Evolutionary conservation across 441 rosid genomes (phyloP).

Genomic region (Viola pubescens): DNA sequence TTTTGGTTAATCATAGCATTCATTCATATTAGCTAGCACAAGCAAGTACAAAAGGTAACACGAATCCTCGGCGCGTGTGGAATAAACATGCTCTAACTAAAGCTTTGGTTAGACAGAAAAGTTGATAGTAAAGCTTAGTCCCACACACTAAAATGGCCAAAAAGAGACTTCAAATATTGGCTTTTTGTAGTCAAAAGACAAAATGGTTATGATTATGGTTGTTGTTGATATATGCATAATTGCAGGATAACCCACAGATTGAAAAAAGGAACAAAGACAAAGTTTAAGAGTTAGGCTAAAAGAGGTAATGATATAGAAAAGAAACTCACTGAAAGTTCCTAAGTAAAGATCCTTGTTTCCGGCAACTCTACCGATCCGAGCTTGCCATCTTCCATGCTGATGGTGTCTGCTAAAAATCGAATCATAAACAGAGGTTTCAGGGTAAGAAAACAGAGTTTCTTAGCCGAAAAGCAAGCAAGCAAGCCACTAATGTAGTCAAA

Average conservation of each 20-base stretch:
- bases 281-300: no score
- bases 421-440: constrained; percentile 3
- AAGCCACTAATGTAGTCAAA: no score
- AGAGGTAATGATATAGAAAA: not conserved
- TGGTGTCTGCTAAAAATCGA: constrained; percentile 53
- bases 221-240: not conserved
- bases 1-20: not conserved
- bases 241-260: not conserved
- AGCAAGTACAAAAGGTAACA: not conserved
- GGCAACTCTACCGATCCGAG: constrained; percentile 92
- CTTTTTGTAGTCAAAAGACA: constrained; percentile 16
- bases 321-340: constrained; percentile 76
- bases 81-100: constrained; percentile 13
- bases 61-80: no score
- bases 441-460: not conserved
- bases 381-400: constrained; percentile 99
- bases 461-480: not conserved
- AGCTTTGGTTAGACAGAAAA: not conserved
- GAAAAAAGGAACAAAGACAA: no score
- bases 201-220: not conserved
- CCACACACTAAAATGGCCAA: not conserved
- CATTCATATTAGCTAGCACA: not conserved
- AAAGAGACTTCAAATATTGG: constrained; percentile 1
- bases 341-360: constrained; percentile 98
- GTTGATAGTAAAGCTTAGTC: not conserved